Conservation (phyloP, 192 early-diverging fungal species). For the Allomyces macrogynus region DNA sequence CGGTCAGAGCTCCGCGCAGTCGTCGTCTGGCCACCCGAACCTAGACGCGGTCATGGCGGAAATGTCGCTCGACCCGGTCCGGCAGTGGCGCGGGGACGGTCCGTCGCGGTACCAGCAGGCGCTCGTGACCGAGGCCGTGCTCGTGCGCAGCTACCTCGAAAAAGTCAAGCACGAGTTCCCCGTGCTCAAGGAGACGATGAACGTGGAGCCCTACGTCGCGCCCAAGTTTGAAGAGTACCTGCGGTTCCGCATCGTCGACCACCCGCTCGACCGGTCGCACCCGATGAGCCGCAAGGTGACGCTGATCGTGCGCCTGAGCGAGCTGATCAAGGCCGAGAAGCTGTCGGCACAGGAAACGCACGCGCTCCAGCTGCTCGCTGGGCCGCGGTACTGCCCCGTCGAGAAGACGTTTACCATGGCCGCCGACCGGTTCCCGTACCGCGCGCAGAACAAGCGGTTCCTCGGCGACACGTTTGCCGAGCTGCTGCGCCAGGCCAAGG, state of each 20-base stretch:
- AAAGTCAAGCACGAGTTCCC: background rate
- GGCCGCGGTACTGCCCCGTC: background rate
- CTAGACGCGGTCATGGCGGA: background rate
- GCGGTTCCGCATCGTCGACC: background rate
- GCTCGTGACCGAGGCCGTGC: background rate
- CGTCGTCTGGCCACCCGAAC: too few relatives aligned
- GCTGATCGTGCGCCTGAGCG: constrained; percentile 1
- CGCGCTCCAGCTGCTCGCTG: background rate
- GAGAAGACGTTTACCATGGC: background rate
- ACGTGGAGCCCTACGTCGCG: background rate
- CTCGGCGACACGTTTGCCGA: background rate
- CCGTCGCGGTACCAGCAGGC: background rate
- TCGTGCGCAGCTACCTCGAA: background rate
- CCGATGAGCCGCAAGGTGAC: background rate
- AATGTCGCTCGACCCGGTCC: background rate
- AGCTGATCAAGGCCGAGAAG: constrained; percentile 49
- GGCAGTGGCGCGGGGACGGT: background rate
- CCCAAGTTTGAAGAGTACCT: background rate
- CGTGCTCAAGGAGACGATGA: background rate
- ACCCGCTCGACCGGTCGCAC: background rate
- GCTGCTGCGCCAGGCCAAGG: background rate
- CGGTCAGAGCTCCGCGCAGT: too few relatives aligned
- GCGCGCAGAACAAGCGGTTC: background rate
- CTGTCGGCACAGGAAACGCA: constrained; percentile 6
- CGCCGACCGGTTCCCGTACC: background rate